Percentiles rank a stretch among this genome's conserved stretches.
Evolutionary conservation across 306 rosid species (phyloP).

Genomic region (Senna siamea): DNA sequence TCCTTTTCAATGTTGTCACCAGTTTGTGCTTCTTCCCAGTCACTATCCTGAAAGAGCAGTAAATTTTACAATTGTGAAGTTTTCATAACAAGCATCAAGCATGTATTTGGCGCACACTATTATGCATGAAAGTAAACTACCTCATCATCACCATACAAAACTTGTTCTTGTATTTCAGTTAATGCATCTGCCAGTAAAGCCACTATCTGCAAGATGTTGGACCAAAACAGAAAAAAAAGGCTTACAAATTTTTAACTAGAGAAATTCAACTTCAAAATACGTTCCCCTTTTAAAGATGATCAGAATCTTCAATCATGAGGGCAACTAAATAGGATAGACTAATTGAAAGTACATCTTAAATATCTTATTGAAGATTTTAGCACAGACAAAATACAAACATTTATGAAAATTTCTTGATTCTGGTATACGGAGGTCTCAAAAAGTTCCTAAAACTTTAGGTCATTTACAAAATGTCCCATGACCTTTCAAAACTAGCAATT

Average conservation of each 20-base stretch:
- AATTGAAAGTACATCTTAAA: slow-evolving; percentile 1
- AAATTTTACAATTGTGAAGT: slow-evolving; percentile 10
- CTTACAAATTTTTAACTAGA: neutral
- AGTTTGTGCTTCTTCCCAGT: slow-evolving; percentile 86
- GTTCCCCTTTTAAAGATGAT: neutral
- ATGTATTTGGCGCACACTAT: slow-evolving; percentile 12
- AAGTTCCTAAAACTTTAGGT: too few relatives aligned
- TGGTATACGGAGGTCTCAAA: neutral
- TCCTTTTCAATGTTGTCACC: slow-evolving; percentile 54
- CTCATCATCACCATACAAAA: slow-evolving; percentile 70
- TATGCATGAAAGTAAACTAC: slow-evolving; percentile 38
- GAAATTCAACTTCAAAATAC: slow-evolving; percentile 3
- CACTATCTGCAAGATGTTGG: slow-evolving; percentile 65
- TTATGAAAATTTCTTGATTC: neutral
- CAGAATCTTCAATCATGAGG: slow-evolving; percentile 22
- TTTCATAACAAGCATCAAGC: slow-evolving; percentile 11
- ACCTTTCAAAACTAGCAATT: too few relatives aligned
- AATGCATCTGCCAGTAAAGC: slow-evolving; percentile 83
- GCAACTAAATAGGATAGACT: neutral
- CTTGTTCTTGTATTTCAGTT: slow-evolving; percentile 88
- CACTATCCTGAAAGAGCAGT: slow-evolving; percentile 69
- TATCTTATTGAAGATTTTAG: neutral
- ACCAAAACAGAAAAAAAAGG: slow-evolving; percentile 5
- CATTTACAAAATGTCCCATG: too few relatives aligned
- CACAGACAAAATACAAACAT: too few relatives aligned